Percentiles rank a stretch among this genome's conserved stretches.
These are phyloP conservation scores for Crucibulum laeve DNA, from an alignment of 768 basidiomycete species.

Conservation along the genomic window DNA sequence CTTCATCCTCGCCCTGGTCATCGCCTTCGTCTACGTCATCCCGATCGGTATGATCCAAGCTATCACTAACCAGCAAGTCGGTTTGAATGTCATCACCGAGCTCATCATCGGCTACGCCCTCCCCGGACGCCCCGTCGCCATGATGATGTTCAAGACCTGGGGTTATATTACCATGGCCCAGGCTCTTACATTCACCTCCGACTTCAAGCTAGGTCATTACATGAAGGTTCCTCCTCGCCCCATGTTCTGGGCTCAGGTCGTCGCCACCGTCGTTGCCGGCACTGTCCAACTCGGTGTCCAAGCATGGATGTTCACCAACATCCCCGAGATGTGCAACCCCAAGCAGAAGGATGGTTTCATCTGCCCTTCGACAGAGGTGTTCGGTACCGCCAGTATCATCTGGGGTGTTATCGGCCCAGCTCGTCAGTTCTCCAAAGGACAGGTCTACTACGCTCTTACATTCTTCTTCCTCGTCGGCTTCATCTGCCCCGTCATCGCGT, in stretches of 20 bases:
- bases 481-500: conserved; percentile 52
- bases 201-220: conserved; percentile 79
- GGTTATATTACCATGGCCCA: conserved; percentile 71
- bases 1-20: conserved; percentile 67
- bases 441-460: conserved; percentile 55
- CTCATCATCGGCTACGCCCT: conserved; percentile 76
- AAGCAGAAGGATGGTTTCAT: conserved; percentile 60
- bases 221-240: conserved; percentile 69
- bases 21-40: conserved; percentile 65
- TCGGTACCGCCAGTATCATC: conserved; percentile 76
- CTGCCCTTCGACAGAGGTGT: conserved; percentile 67
- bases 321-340: conserved; percentile 52
- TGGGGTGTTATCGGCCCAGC: conserved; percentile 82
- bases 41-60: conserved; percentile 66
- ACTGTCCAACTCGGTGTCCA: conserved; percentile 76
- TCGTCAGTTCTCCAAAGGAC: conserved; percentile 64
- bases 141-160: conserved; percentile 86
- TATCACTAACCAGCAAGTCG: conserved; percentile 78
- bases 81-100: conserved; percentile 74
- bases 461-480: conserved; percentile 81
- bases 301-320: conserved; percentile 72
- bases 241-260: conserved; percentile 71
- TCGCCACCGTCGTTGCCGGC: conserved; percentile 65
- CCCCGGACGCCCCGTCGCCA: conserved; percentile 74
- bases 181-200: conserved; percentile 64